Conservation (phyloP, 768 basidiomycete species). For the Lentinula aciculospora region DNA sequence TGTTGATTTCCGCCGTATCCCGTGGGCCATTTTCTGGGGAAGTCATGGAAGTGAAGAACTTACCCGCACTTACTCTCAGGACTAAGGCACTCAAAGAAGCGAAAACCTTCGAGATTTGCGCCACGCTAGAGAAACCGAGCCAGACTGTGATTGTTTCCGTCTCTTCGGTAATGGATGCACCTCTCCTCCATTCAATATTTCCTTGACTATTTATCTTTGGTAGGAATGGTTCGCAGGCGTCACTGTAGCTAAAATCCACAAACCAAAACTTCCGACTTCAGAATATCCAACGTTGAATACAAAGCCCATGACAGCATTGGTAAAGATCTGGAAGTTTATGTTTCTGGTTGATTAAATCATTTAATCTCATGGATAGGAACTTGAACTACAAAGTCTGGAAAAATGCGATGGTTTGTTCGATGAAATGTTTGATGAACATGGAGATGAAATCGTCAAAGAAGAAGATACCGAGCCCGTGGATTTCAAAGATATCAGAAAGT, state of each 20-base stretch:
- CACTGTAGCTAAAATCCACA: conserved; percentile 44
- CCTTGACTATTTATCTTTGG: conserved; percentile 12
- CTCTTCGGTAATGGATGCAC: conserved; percentile 43
- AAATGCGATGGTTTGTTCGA: conserved; percentile 68
- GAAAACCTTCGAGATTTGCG: conserved; percentile 57
- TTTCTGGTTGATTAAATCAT: not conserved
- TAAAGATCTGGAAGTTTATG: conserved; percentile 20
- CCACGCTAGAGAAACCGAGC: conserved; percentile 66
- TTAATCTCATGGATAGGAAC: conserved; percentile 39
- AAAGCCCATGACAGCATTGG: conserved; percentile 57
- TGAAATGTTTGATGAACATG: conserved; percentile 37
- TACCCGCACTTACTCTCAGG: conserved; percentile 28
- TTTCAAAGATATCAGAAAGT: conserved; percentile 30
- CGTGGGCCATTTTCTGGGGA: conserved; percentile 34
- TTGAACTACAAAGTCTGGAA: conserved; percentile 61
- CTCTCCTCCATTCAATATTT: conserved; percentile 2
- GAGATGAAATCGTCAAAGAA: conserved; percentile 18
- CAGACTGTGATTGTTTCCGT: conserved; percentile 59
- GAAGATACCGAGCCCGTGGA: conserved; percentile 17
- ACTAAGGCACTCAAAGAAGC: conserved; percentile 58
- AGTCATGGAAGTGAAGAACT: not conserved
- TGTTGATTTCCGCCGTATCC: conserved; percentile 75
- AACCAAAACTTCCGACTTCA: conserved; percentile 45
- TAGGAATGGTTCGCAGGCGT: conserved; percentile 78
- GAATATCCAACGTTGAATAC: conserved; percentile 70